Conservation (phyloP, 2,329 filamentous ascomycete genomes). For the Ophiostoma sp. region DNA sequence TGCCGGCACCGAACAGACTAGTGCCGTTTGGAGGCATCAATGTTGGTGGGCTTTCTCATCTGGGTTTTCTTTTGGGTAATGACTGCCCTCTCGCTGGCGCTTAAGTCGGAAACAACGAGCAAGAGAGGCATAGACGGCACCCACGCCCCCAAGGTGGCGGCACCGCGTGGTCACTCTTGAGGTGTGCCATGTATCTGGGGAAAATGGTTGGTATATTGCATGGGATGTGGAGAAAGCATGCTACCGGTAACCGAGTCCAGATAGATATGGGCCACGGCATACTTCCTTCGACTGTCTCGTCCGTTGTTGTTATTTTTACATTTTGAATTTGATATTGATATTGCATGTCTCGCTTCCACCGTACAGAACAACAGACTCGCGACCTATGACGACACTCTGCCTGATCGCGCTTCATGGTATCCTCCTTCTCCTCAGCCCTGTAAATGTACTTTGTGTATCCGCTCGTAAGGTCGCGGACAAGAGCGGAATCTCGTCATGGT, state of each 20-base stretch:
- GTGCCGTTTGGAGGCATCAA: neutral
- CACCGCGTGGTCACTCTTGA: neutral
- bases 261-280: neutral
- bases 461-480: neutral
- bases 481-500: neutral
- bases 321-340: neutral
- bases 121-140: neutral
- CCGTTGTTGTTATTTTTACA: neutral
- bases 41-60: neutral
- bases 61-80: neutral
- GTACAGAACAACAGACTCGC: neutral
- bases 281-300: neutral
- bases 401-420: neutral
- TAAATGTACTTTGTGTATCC: neutral
- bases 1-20: constrained; percentile 1
- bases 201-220: neutral
- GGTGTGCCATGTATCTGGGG: neutral
- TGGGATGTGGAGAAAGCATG: neutral
- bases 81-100: neutral
- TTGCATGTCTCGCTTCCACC: neutral
- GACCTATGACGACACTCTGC: neutral
- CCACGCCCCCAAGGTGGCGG: neutral
- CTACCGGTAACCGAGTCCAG: too few relatives aligned
- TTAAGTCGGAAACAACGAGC: neutral
- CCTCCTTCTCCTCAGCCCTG: neutral